These are phyloP conservation scores for Colletotrichum tropicale DNA, from an alignment of 2,329 filamentous ascomycete genomes.

Conservation along the genomic window DNA sequence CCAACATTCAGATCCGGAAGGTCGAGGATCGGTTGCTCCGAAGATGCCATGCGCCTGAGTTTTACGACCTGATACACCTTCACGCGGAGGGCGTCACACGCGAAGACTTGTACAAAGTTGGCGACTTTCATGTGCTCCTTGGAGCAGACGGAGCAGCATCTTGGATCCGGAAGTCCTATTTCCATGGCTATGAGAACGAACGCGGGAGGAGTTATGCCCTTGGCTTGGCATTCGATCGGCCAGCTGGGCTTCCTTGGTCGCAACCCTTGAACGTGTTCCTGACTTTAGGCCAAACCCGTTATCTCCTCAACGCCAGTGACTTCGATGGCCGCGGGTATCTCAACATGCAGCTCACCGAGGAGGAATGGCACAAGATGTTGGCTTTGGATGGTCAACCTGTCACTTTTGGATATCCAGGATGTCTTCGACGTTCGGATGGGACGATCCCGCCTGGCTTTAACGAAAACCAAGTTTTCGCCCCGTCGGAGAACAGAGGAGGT, in stretches of 20 bases:
- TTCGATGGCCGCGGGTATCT: conserved; percentile 32
- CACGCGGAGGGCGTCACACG: conserved; percentile 33
- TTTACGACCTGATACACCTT: conserved; percentile 33
- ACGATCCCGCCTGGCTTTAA: not conserved
- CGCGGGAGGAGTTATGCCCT: conserved; percentile 37
- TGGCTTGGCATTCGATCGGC: conserved; percentile 14
- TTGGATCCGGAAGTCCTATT: conserved; percentile 36
- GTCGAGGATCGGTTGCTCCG: conserved; percentile 38
- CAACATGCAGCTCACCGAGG: conserved; percentile 35
- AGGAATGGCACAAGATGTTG: conserved; percentile 32
- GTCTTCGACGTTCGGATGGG: conserved; percentile 11
- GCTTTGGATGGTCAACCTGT: conserved; percentile 33
- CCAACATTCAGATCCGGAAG: conserved; percentile 42
- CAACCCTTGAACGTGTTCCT: conserved; percentile 40
- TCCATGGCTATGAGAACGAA: conserved; percentile 37
- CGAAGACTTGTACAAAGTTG: conserved; percentile 31
- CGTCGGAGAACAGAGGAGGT: not conserved
- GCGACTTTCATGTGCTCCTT: conserved; percentile 39
- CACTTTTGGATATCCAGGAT: conserved; percentile 36
- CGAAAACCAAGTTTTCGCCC: not conserved
- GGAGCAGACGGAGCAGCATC: conserved; percentile 39
- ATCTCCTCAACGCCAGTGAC: conserved; percentile 40
- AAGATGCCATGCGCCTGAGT: conserved; percentile 33
- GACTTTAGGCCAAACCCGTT: conserved; percentile 38
- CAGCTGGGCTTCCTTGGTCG: conserved; percentile 36